Percentiles rank a stretch among this genome's conserved stretches.
These are phyloP conservation scores for Cutaneotrichosporon cavernicola DNA, from an alignment of 1,284 basidiomycete genomes.

Conservation along the genomic window DNA sequence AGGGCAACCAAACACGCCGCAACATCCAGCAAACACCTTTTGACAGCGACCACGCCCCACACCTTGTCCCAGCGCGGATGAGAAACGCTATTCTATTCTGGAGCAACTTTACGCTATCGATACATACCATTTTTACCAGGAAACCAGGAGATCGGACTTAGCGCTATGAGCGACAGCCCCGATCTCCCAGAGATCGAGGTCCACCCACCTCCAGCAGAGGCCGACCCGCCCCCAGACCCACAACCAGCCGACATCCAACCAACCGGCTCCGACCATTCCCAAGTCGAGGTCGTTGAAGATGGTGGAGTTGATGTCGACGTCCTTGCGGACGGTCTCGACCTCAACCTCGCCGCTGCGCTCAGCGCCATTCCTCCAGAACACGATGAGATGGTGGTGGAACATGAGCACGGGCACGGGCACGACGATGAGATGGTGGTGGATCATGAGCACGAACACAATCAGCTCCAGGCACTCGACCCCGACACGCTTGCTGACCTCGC, in stretches of 20 bases:
- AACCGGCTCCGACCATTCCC: neutral
- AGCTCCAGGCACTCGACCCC: slow-evolving; percentile 34
- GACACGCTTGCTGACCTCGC: slow-evolving; percentile 48
- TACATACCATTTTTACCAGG: slow-evolving; percentile 21
- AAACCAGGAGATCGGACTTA: slow-evolving; percentile 29
- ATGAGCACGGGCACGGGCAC: neutral
- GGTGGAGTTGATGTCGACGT: slow-evolving; percentile 3
- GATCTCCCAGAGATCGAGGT: slow-evolving; percentile 28
- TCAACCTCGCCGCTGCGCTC: slow-evolving; percentile 23
- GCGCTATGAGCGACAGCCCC: slow-evolving; percentile 40
- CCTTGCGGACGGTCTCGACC: slow-evolving; percentile 8
- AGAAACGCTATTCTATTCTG: neutral
- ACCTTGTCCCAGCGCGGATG: neutral
- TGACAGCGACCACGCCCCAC: neutral
- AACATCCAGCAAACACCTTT: slow-evolving; percentile 7
- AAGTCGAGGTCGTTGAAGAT: neutral
- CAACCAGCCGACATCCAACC: neutral
- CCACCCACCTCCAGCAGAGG: slow-evolving; percentile 26
- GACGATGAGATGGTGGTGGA: slow-evolving; percentile 2
- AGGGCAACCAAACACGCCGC: slow-evolving; percentile 1
- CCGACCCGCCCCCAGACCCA: neutral
- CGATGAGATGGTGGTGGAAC: slow-evolving; percentile 8
- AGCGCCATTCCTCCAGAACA: slow-evolving; percentile 18
- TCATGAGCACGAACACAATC: neutral
- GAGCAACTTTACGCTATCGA: slow-evolving; percentile 3